Percentiles rank a stretch among this genome's conserved stretches.
Evolutionary conservation across 352 stramenopile species (phyloP).

Genomic region (Halophytophthora polymorphica): DNA sequence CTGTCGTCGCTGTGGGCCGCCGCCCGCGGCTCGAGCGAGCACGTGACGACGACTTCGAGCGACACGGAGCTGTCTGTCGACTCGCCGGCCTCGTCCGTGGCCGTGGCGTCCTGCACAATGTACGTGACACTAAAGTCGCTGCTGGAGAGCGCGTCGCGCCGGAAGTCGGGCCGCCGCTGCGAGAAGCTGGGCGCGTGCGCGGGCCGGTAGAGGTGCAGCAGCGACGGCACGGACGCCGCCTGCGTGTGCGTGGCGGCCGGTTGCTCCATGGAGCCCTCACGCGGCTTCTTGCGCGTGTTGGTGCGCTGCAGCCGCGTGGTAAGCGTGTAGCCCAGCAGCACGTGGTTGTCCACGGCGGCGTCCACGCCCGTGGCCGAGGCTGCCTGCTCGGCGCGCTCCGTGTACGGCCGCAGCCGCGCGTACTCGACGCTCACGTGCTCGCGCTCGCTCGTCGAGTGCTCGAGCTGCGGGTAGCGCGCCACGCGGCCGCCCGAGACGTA

Average conservation of each 20-base stretch:
- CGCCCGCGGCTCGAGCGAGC: slow-evolving; percentile 26
- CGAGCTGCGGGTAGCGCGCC: slow-evolving; percentile 41
- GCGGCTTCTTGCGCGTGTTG: slow-evolving; percentile 35
- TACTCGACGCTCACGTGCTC: slow-evolving; percentile 61
- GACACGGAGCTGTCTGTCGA: slow-evolving; percentile 26
- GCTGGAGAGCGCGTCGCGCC: slow-evolving; percentile 26
- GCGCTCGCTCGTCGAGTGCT: slow-evolving; percentile 60
- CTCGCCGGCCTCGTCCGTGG: not conserved
- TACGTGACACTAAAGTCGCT: slow-evolving; percentile 68
- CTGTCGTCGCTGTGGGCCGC: slow-evolving; percentile 7
- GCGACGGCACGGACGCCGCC: slow-evolving; percentile 42
- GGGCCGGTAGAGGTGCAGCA: slow-evolving; percentile 61
- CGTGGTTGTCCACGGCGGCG: slow-evolving; percentile 39
- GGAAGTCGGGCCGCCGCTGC: slow-evolving; percentile 36
- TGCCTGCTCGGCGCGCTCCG: slow-evolving; percentile 8
- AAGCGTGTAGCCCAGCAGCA: slow-evolving; percentile 64
- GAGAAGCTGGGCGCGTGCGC: slow-evolving; percentile 36
- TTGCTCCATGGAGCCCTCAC: not conserved
- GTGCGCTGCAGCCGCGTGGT: slow-evolving; percentile 56
- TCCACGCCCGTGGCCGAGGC: slow-evolving; percentile 6
- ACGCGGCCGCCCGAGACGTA: slow-evolving; percentile 42
- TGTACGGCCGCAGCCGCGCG: slow-evolving; percentile 39
- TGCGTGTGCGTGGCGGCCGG: slow-evolving; percentile 12
- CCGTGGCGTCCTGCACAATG: slow-evolving; percentile 52
- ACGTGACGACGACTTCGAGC: slow-evolving; percentile 65